Evolutionary conservation across 2,329 filamentous ascomycete genomes (phyloP), one percentile per base, ranked within the genome.

Genomic region (Epicoccum sorghinum): DNA sequence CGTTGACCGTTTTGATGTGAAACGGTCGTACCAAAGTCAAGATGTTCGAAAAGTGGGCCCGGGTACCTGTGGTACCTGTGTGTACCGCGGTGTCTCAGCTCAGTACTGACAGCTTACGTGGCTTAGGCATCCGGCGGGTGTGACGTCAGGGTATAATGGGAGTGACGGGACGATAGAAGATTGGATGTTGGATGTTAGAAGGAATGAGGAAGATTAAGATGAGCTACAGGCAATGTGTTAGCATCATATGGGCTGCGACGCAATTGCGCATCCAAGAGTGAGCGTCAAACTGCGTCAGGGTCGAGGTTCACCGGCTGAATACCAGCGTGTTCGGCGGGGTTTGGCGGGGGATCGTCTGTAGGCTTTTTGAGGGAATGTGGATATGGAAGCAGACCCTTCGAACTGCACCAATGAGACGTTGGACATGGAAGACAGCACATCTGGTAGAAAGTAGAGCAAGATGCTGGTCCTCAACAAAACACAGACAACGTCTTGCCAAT

Each of bases 11-110:
- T 49, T 42, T 44, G 45, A 38, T 41, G 18, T 51, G 52, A 59
- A 59, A 59, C 57, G 42, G 57, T 56, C 33, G 49, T 44, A 49
- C 52, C 30, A 56, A 47, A 32, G 45, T 32, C 29, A 35, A 47
- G 18, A 32, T 14, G 29, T 36, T 45, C 43, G 30, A 40, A 41
- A 44, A 7, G 52, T 55, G 52, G 52, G 52, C 29, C 47, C 37
- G 10, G 41, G 46, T 49, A 55, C 18, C 18, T 18, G 18, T 18
- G 47, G 46, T 50, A 55, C 46, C 42, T 50, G 32, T 50, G 50
- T 39, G 50, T 30, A 50, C 46, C 23, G 29, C 32, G n/a, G 27
- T 44, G 41, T 35, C 47, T 45, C 35, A 51, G 50, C 42, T 50
- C 36, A 30, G 22, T 33, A 41, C 46, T 49, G 38, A 47, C 41